Conservation (phyloP, 2,329 filamentous ascomycete species). For the Fusarium newnesense region DNA sequence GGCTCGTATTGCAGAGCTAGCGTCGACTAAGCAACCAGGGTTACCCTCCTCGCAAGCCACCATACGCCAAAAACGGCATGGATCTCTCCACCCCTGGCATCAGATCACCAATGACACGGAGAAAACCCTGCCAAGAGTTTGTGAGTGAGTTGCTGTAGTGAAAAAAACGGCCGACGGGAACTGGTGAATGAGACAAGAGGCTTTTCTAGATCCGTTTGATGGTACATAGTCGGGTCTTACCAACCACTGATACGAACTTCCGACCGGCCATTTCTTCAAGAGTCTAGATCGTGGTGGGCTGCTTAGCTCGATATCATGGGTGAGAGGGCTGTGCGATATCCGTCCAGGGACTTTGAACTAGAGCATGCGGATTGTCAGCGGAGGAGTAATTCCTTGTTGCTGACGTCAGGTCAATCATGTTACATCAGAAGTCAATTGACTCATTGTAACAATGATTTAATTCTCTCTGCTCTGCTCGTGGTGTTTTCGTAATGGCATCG, state of each 20-base stretch:
- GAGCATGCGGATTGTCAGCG: background rate
- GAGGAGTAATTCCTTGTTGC: slow-evolving; percentile 8
- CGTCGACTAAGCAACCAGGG: slow-evolving; percentile 29
- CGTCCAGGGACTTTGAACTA: slow-evolving; percentile 20
- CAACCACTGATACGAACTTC: slow-evolving; percentile 19
- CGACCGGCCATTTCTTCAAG: slow-evolving; percentile 1
- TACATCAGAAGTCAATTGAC: background rate
- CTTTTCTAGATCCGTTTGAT: background rate
- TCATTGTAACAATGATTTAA: background rate
- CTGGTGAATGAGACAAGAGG: background rate
- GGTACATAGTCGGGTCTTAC: slow-evolving; percentile 1
- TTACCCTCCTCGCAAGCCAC: slow-evolving; percentile 19
- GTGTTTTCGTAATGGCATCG: background rate
- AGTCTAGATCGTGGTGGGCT: slow-evolving; percentile 17
- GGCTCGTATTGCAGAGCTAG: slow-evolving; percentile 22
- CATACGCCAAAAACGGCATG: slow-evolving; percentile 3
- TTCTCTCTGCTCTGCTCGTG: background rate
- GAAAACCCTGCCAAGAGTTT: background rate
- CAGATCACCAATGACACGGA: slow-evolving; percentile 6
- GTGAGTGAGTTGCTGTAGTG: background rate
- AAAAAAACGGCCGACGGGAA: background rate
- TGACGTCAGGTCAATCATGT: slow-evolving; percentile 23
- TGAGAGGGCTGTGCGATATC: slow-evolving; percentile 7
- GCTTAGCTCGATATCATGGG: background rate
- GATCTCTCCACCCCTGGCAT: slow-evolving; percentile 2